Base-by-base conservation (phyloP, 257 asterid genomes). In the Primulina tabacum region DNA sequence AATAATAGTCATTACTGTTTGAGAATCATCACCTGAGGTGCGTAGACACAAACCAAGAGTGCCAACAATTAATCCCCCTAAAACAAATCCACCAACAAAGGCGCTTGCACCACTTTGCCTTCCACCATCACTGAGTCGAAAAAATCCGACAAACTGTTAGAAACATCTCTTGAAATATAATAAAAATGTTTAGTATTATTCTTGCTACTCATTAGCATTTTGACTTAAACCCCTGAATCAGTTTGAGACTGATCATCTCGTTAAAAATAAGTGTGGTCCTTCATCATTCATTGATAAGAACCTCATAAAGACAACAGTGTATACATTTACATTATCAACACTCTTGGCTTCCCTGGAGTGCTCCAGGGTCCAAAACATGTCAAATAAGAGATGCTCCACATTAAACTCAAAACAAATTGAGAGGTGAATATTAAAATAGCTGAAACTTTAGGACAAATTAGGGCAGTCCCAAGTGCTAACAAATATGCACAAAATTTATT, bases 41-140 rank as follows among this genome's bases (percentile, higher is more conserved):
- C 97, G 78, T 79, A 92, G 53, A 87, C 89, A 71, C 91, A 87
- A 87, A 62, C 98, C 96, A 61, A 92, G 93, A 26, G 98, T 77
- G 71, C 97, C 98, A 67, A 85, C 83, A 82, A 92, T 69, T 65
- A 92, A n/a, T 79, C 98, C 98, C 78, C 98, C 98, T 50, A 92
- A 87, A 72, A 88, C 83, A 82, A 92, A 92, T 83, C 98, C 97
- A 79, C 97, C 92, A 52, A 90, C 80, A 77, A 92, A 92, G 76
- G 84, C 58, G 72, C 83, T 78, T 60, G 88, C 88, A 59, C 77
- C 52, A 69, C 80, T 71, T 72, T 90, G 61, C 80, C 89, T 83
- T 81, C 89, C 87, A 38, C 83, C 82, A 77, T 88, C 90, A 73
- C 95, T 89, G 83, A 74, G 74, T 79, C 72, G 73, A 84, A 53